Evolutionary conservation across 2,329 filamentous ascomycete genomes (phyloP), one percentile per base, ranked within the genome.

Genomic region (Colletotrichum liriopes): DNA sequence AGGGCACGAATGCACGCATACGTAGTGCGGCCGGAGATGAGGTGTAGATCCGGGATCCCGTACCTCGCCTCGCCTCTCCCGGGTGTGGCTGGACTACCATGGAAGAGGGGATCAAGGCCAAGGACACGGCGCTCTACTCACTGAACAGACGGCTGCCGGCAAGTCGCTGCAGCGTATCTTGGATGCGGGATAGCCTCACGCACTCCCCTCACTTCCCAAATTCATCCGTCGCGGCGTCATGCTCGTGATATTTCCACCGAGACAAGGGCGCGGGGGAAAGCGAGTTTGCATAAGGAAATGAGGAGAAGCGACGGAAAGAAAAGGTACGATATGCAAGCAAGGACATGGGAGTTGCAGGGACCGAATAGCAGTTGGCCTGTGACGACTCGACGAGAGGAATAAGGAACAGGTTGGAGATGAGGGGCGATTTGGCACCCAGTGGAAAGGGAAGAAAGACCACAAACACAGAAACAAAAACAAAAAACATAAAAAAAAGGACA

Each of bases 221-320:
- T 39, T 37, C 23, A 58, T 58, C 66, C n/a, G 59, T 7, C 26
- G 20, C 29, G 2, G 49, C 35, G 37, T 39, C 45, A 35, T 37
- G 23, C 62, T 71, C 58, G 41, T 45, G 52, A 49, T 47, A 58
- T 63, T 45, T 58, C 52, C 20, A 43, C 65, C 49, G 43, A 63
- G 9, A 32, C 9, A 2, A 6, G 9, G 4, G 16, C 55, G 55
- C 39, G 35, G 54, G 67, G 37, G 32, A 49, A 47, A 29, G 37
- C n/a, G 32, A 58, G 56, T 49, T 35, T 61, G 56, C 49, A 51
- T 56, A 11, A 61, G 49, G 35, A 62, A 67, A 71, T 62, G 51
- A 68, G 52, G 58, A 52, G 65, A 66, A 39, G 35, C 49, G 55
- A 5, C 35, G 32, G 4, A 14, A 35, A 56, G 9, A 23, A 51